Conservation (phyloP, 2,329 filamentous ascomycete species). For the Nothophoma quercina region DNA sequence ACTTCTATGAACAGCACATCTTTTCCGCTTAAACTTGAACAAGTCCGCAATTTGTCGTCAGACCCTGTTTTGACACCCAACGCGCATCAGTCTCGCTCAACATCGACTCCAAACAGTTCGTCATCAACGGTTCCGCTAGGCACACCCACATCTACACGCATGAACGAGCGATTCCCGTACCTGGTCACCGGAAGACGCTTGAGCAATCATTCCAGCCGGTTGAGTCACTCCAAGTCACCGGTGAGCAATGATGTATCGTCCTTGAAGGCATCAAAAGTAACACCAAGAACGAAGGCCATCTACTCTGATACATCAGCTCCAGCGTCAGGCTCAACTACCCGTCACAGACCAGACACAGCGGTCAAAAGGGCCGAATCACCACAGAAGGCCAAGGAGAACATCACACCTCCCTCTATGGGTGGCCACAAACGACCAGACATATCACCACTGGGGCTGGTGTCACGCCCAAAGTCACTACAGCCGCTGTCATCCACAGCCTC, state of each 20-base stretch:
- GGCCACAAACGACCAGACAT: conserved; percentile 1
- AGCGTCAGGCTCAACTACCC: conserved; percentile 5
- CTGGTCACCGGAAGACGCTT: conserved; percentile 46
- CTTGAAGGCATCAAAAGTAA: conserved; percentile 16
- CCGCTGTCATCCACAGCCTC: conserved; percentile 20
- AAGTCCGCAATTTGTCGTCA: background rate
- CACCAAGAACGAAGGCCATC: conserved; percentile 20
- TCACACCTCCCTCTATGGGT: conserved; percentile 16
- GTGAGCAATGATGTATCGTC: conserved; percentile 27
- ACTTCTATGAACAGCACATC: too few relatives aligned
- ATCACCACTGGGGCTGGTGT: background rate
- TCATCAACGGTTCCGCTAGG: conserved; percentile 18
- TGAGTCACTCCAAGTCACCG: conserved; percentile 23
- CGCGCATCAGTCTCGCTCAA: background rate
- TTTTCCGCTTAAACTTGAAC: background rate
- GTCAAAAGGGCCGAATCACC: conserved; percentile 7
- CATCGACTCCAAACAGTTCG: conserved; percentile 11
- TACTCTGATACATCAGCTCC: conserved; percentile 34
- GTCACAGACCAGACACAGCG: conserved; percentile 13
- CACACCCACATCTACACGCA: conserved; percentile 43
- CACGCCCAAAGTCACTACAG: conserved; percentile 30
- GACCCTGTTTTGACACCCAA: background rate
- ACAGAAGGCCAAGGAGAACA: conserved; percentile 35
- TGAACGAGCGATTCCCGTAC: conserved; percentile 56
- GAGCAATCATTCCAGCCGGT: conserved; percentile 36